Percentiles rank a stretch among this genome's conserved stretches.
phyloP scores from a whole-genome alignment of 352 stramenopile species.

The Phytophthora europaea region DNA sequence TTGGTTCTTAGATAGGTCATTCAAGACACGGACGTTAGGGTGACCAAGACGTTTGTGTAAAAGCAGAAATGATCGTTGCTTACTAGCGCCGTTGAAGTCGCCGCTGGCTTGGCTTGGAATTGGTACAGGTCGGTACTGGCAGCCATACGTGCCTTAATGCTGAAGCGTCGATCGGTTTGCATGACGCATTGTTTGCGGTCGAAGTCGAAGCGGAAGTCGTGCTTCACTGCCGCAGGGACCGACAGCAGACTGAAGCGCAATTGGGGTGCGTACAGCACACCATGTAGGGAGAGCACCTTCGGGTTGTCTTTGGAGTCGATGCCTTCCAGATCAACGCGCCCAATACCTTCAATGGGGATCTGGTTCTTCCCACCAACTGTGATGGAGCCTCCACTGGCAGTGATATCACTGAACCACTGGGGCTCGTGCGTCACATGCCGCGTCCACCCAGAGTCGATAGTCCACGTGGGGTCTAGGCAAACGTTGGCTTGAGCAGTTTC shows the following conservation, averaged over 20 bases:
- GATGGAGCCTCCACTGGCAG: constrained; percentile 15
- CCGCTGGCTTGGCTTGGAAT: background rate
- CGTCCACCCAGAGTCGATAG: constrained; percentile 22
- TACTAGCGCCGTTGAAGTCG: background rate
- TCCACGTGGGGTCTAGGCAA: background rate
- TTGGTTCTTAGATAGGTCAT: background rate
- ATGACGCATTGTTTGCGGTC: background rate
- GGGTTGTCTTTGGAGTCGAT: constrained; percentile 24
- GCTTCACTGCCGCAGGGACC: background rate
- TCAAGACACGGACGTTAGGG: background rate
- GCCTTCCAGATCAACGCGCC: constrained; percentile 21
- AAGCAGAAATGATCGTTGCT: background rate
- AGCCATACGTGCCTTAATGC: background rate
- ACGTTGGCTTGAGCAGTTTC: constrained; percentile 3
- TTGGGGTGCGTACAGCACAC: background rate
- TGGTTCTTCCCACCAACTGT: constrained; percentile 8
- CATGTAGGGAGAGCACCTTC: background rate
- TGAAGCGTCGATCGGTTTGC: background rate
- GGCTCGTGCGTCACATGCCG: constrained; percentile 21
- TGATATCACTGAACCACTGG: constrained; percentile 16
- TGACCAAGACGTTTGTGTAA: background rate
- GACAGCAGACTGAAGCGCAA: background rate
- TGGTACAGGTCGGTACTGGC: background rate
- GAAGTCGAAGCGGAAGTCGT: background rate
- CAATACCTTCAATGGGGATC: too few species aligned